A percentile compares a stretch with the other conserved stretches of the same genome.
phyloP scores from a whole-genome alignment of 2,329 filamentous ascomycete species.

The Chaetomium sp. region DNA sequence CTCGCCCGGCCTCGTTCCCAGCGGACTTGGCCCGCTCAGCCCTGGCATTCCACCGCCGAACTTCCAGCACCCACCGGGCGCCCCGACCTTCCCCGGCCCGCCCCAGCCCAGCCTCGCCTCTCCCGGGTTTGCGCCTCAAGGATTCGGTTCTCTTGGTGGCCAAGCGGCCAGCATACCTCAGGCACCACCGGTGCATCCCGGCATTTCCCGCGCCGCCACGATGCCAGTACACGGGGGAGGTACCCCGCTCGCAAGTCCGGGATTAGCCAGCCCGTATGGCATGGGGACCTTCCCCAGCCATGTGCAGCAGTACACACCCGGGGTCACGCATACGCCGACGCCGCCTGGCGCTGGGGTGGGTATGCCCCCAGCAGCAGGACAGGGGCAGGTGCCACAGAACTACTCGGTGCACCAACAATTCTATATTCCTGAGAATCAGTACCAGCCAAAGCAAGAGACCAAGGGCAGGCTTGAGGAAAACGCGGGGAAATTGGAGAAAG shows the following conservation, averaged over 20 bases:
- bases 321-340: constrained; percentile 38
- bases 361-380: constrained; percentile 47
- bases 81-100: constrained; percentile 46
- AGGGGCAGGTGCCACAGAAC: constrained; percentile 43
- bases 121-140: constrained; percentile 47
- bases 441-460: constrained; percentile 49
- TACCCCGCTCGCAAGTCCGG: constrained; percentile 47
- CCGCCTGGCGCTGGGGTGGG: constrained; percentile 43
- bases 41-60: constrained; percentile 43
- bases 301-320: constrained; percentile 45
- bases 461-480: constrained; percentile 63
- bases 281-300: constrained; percentile 48
- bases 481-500: constrained; percentile 68
- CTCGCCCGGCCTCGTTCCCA: constrained; percentile 54
- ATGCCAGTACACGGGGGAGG: constrained; percentile 50
- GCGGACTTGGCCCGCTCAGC: constrained; percentile 48
- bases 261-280: constrained; percentile 48
- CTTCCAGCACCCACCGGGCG: constrained; percentile 45
- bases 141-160: constrained; percentile 42
- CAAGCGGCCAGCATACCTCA: constrained; percentile 19
- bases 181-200: constrained; percentile 45
- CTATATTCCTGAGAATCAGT: constrained; percentile 65
- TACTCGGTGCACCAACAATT: constrained; percentile 68
- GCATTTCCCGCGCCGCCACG: constrained; percentile 51
- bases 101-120: constrained; percentile 42